These are phyloP conservation scores for Xylariaceae sp. DNA, from an alignment of 2,329 filamentous ascomycete species.

Conservation along the genomic window DNA sequence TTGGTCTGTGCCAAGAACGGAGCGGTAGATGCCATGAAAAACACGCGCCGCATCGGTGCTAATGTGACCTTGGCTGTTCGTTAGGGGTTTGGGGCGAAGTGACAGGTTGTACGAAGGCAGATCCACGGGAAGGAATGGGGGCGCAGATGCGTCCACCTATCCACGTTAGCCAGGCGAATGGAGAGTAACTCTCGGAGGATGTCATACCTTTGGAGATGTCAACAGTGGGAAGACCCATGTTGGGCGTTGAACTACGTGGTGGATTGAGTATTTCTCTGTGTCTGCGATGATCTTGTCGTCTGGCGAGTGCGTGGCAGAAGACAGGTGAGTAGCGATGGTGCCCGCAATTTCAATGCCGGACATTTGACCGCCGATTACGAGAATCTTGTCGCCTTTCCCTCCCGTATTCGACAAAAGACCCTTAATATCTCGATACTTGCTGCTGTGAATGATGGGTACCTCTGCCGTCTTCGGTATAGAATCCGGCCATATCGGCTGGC, in stretches of 20 bases:
- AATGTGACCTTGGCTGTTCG: constrained; percentile 62
- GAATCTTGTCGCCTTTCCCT: constrained; percentile 52
- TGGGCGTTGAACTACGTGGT: constrained; percentile 66
- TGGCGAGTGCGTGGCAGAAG: constrained; percentile 55
- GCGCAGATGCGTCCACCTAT: constrained; percentile 42
- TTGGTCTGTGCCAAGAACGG: constrained; percentile 50
- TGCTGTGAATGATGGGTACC: constrained; percentile 63
- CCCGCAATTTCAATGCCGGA: constrained; percentile 75
- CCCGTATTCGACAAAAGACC: constrained; percentile 38
- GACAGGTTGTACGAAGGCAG: constrained; percentile 66
- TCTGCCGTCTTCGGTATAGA: constrained; percentile 30
- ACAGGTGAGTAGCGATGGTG: constrained; percentile 67
- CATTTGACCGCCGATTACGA: constrained; percentile 77
- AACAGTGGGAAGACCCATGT: constrained; percentile 67
- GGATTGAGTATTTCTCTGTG: constrained; percentile 51
- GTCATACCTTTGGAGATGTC: constrained; percentile 45
- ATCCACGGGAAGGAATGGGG: constrained; percentile 69
- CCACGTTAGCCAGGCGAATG: not conserved
- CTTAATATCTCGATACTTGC: constrained; percentile 55
- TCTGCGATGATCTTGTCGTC: constrained; percentile 34
- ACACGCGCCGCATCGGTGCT: constrained; percentile 50
- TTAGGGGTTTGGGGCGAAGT: constrained; percentile 54
- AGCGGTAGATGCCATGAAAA: constrained; percentile 48
- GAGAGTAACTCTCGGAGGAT: not conserved
- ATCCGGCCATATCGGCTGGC: constrained; percentile 51